phyloP scores from a whole-genome alignment of 148 eudicot genomes.

The Euryodendron excelsum region DNA sequence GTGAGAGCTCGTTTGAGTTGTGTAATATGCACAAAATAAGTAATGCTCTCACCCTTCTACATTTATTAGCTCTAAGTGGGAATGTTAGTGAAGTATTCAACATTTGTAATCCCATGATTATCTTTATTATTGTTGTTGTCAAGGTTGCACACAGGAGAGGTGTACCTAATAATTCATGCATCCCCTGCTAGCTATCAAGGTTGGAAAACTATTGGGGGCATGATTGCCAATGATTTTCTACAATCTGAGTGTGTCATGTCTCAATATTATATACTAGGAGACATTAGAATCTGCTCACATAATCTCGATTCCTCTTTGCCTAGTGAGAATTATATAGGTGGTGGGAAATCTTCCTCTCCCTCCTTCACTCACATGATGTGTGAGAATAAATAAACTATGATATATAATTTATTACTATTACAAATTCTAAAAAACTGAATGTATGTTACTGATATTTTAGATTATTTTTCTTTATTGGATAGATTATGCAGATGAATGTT shows the following conservation, averaged over 20 bases:
- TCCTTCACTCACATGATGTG: no score
- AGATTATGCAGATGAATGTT: no score
- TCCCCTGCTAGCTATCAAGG: neutral
- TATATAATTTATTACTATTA: no score
- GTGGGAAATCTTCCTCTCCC: no score
- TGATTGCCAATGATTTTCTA: neutral
- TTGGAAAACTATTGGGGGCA: neutral
- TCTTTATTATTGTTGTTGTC: no score
- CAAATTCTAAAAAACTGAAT: no score
- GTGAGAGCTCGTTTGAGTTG: slow-evolving; percentile 19
- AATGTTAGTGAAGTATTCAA: neutral
- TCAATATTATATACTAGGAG: neutral
- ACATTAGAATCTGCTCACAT: no score
- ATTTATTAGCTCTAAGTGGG: neutral
- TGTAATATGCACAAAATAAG: neutral
- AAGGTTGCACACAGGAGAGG: neutral
- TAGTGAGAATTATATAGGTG: no score
- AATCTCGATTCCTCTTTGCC: no score
- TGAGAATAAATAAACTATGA: no score
- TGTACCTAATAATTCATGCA: neutral
- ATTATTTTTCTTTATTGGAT: no score
- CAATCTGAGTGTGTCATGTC: neutral
- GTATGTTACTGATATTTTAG: no score
- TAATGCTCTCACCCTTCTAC: neutral
- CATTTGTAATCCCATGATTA: neutral